Evolutionary conservation across 2,329 filamentous ascomycete genomes (phyloP).

Genomic region (Canariomyces notabilis): DNA sequence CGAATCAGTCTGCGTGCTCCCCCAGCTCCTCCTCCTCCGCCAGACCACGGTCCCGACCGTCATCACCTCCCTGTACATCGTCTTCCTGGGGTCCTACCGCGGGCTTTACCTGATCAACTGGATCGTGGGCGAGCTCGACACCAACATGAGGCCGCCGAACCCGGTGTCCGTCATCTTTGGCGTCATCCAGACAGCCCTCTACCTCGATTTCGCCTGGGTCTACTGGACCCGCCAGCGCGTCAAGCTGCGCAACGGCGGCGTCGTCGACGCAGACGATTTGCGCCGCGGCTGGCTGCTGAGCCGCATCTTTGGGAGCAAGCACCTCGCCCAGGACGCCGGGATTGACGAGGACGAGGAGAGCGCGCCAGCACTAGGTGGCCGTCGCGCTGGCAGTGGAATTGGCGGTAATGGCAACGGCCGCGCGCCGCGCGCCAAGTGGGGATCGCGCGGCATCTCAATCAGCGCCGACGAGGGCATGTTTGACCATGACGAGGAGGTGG

Average conservation of each 20-base stretch:
- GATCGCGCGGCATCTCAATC: conserved; percentile 59
- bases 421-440: conserved; percentile 52
- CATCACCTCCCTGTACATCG: conserved; percentile 92
- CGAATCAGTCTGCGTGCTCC: conserved; percentile 84
- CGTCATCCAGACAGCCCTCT: conserved; percentile 81
- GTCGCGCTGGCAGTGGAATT: conserved; percentile 14
- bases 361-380: conserved; percentile 43
- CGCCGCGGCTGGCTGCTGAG: conserved; percentile 78
- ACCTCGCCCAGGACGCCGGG: conserved; percentile 32
- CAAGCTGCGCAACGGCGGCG: conserved; percentile 81
- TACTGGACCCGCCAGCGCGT: conserved; percentile 92
- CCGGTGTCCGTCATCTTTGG: conserved; percentile 79
- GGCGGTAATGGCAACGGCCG: conserved; percentile 22
- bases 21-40: conserved; percentile 83
- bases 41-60: conserved; percentile 95
- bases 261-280: conserved; percentile 87
- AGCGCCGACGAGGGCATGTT: conserved; percentile 59
- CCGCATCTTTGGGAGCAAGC: conserved; percentile 64
- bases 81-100: conserved; percentile 82
- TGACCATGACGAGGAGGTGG: conserved; percentile 43
- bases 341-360: conserved; percentile 56
- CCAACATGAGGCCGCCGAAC: conserved; percentile 55
- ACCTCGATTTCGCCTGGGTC: conserved; percentile 93
- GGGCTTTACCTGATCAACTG: conserved; percentile 89
- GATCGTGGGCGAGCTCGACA: conserved; percentile 65